Base-by-base conservation (phyloP, 1,284 basidiomycete species). In the Moniliella sp. region DNA sequence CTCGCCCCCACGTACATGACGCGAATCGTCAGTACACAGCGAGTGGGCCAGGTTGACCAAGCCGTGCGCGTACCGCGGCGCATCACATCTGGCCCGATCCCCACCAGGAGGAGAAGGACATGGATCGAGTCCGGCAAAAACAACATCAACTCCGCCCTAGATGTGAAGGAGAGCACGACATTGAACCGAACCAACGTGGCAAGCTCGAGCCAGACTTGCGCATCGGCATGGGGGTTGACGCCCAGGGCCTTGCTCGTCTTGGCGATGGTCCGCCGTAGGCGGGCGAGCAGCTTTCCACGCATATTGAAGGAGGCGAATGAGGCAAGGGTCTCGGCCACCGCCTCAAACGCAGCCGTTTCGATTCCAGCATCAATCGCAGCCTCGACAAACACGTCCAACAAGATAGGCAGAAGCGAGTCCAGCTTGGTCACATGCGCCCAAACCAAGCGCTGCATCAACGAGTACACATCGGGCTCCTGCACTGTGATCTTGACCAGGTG, bases 11-110 rank as follows among this genome's bases (percentile, higher is more conserved):
- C n/a, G n/a, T n/a, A n/a, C 36, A 29, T 50, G 45, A 15, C 47
- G 42, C 7, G 39, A n/a, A 26, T 55, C 47, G 8, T 51, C 51
- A 4, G 51, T 55, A 43, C 51, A 55, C 15, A 55, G 42, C 13
- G 51, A 55, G 25, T 55, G 51, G n/a, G 52, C 39, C 2, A 55
- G 36, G 23, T 52, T 52, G 45, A 55, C 51, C 15, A 46, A 50
- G 13, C 51, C 51, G 27, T 52, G 43, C 29, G n/a, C n/a, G 52
- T 45, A 23, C 49, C 39, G 17, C 41, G 32, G 3, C 51, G 43
- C 18, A 48, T 55, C 9, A 47, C 49, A 28, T 52, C 46, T 21
- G 36, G 39, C 14, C 51, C 51, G 18, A 42, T 50, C n/a, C 49
- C 51, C 2, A 48, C 50, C 15, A 55, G 45, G 21, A 55, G 38